Conservation (phyloP, 2,329 filamentous ascomycete species). For the Stagonosporopsis chrysanthemi region DNA sequence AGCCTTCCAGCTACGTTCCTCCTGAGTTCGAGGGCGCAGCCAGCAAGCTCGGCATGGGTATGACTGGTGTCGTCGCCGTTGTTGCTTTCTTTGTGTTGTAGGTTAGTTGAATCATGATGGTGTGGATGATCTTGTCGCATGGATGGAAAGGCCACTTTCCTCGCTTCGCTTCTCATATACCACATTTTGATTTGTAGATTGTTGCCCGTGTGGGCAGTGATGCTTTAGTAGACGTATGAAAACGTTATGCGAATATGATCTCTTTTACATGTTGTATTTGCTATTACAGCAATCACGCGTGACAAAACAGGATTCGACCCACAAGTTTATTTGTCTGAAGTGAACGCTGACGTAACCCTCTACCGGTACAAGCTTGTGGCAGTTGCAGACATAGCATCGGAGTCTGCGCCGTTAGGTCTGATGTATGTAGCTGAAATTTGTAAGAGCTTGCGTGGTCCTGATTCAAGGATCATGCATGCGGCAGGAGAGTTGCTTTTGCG, state of each 20-base stretch:
- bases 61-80: slow-evolving; percentile 28
- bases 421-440: background rate
- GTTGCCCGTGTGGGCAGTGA: slow-evolving; percentile 3
- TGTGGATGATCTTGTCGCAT: background rate
- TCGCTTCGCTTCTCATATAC: slow-evolving; percentile 11
- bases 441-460: background rate
- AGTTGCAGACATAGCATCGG: background rate
- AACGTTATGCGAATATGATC: slow-evolving; percentile 14
- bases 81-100: slow-evolving; percentile 37
- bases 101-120: background rate
- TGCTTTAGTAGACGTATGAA: slow-evolving; percentile 13
- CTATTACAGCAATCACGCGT: no score
- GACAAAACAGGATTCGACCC: no score
- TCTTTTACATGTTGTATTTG: background rate
- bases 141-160: background rate
- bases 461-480: slow-evolving; percentile 10
- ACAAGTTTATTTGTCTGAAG: no score
- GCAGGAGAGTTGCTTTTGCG: slow-evolving; percentile 11
- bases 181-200: slow-evolving; percentile 6
- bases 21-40: slow-evolving; percentile 38
- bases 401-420: background rate
- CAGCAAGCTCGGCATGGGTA: slow-evolving; percentile 30
- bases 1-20: slow-evolving; percentile 22
- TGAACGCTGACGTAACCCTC: background rate
- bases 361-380: no score